These are phyloP conservation scores for Mrakia blollopis DNA, from an alignment of 768 basidiomycete genomes.

Conservation along the genomic window DNA sequence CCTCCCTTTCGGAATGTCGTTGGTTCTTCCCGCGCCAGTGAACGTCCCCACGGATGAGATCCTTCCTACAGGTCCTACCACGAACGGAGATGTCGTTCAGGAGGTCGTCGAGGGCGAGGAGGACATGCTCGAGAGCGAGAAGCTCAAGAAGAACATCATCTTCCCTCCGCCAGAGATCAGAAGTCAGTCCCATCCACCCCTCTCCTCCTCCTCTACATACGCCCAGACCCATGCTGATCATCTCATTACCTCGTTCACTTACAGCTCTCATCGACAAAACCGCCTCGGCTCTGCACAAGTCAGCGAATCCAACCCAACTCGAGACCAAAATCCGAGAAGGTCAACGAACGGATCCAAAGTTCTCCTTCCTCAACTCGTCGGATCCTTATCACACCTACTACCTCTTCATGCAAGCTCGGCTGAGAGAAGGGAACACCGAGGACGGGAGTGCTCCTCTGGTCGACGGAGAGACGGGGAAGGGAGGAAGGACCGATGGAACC, in stretches of 20 bases:
- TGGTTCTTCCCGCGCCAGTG: slow-evolving; percentile 43
- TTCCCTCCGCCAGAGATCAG: slow-evolving; percentile 95
- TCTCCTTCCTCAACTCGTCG: slow-evolving; percentile 92
- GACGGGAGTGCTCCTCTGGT: slow-evolving; percentile 52
- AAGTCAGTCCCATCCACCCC: slow-evolving; percentile 53
- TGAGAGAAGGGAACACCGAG: slow-evolving; percentile 45
- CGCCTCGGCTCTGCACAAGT: slow-evolving; percentile 81
- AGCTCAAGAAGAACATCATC: slow-evolving; percentile 77
- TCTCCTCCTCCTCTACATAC: not conserved
- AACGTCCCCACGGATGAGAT: slow-evolving; percentile 41
- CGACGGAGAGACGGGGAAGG: slow-evolving; percentile 47
- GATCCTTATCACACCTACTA: slow-evolving; percentile 99
- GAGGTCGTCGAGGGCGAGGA: slow-evolving; percentile 48
- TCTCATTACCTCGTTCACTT: not conserved
- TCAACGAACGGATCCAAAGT: slow-evolving; percentile 93
- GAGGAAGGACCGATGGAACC: slow-evolving; percentile 37
- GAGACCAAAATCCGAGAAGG: slow-evolving; percentile 97
- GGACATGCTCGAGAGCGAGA: slow-evolving; percentile 48
- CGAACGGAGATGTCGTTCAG: too few species aligned
- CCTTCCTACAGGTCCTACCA: slow-evolving; percentile 29
- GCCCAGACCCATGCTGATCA: not conserved
- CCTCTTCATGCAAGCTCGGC: slow-evolving; percentile 52
- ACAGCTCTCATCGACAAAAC: slow-evolving; percentile 93
- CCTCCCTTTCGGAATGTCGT: too few species aligned
- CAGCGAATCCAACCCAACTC: slow-evolving; percentile 86